These are phyloP conservation scores for Chaetoceros muelleri DNA, from an alignment of 108 stramenopile genomes.

Conservation along the genomic window DNA sequence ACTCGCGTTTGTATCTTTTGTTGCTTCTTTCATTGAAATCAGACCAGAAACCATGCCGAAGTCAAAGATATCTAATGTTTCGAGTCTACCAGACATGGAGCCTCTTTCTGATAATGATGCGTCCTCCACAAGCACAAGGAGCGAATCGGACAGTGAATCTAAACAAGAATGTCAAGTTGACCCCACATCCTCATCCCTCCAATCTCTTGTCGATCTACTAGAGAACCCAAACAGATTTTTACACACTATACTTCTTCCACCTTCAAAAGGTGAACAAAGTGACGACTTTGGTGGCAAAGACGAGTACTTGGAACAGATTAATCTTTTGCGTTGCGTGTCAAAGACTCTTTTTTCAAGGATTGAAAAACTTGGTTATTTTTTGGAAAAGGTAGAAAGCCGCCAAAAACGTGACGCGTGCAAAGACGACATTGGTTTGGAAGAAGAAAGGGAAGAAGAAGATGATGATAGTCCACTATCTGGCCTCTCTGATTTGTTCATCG, in stretches of 20 bases:
- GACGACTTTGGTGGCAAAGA: background rate
- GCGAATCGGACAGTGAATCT: no score
- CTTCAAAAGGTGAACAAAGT: background rate
- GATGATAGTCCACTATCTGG: conserved; percentile 14
- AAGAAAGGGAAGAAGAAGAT: conserved; percentile 4
- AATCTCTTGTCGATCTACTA: background rate
- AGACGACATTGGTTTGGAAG: no score
- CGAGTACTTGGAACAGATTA: background rate
- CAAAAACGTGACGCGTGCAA: background rate
- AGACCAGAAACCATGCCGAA: background rate
- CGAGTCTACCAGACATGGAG: background rate
- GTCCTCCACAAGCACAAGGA: background rate
- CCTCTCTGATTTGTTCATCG: conserved; percentile 13
- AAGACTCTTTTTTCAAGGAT: background rate
- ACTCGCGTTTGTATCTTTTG: no score
- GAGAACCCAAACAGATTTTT: background rate
- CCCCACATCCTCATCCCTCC: background rate
- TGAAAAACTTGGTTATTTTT: background rate
- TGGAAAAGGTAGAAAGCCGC: background rate
- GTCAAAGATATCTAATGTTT: conserved; percentile 1
- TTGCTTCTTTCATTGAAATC: no score
- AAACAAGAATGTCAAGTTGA: background rate
- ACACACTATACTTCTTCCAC: background rate
- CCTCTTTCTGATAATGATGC: background rate
- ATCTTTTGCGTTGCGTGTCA: background rate